Base-by-base conservation (phyloP, 1,139 yeast genomes). In the Zhuliangozyma parablackwelliae region DNA sequence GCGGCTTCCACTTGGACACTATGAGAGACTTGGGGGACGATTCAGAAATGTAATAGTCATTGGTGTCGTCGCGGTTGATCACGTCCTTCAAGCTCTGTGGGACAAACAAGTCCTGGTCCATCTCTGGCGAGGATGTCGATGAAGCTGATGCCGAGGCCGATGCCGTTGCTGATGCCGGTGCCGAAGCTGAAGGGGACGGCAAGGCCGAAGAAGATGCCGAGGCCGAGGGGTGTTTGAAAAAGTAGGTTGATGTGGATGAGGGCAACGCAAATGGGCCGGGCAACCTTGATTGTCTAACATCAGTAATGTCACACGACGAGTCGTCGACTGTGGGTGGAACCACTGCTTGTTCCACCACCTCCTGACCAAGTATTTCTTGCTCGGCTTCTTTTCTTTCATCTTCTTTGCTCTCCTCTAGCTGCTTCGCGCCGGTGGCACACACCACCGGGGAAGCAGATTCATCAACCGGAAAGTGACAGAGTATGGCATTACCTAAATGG, bases 221-320 rank as follows among this genome's bases (percentile, higher is more conserved):
- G 7, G 41, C 34, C 2, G 42, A 30, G 9, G 28, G 32, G n/a
- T 57, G 65, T 36, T 65, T 65, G 54, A 69, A 69, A 45, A 67
- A 69, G 35, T 65, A 56, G 16, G 60, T 61, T 0, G 75, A 68
- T 0, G 74, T 65, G 2, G 75, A 68, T 2, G 72, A 63, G 4
- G 75, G 75, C 43, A 69, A 59, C 8, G 74, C 75, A 56, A 69
- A 69, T 7, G 75, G 69, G 21, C 67, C 54, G 2, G 63, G 74
- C 31, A 54, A 42, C 8, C 54, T 45, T 28, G 65, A 41, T 28
- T 28, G 30, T 9, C 11, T 3, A 2, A 9, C 30, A 9, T 5
- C 30, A 9, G 30, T 20, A 16, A 3, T 16, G 16, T 16, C 16
- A 16, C 16, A 16, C 16, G 16, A 16, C 9, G 30, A 3, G 10